Conservation (phyloP, 1,139 yeast species). For the Kodamaea ohmeri region DNA sequence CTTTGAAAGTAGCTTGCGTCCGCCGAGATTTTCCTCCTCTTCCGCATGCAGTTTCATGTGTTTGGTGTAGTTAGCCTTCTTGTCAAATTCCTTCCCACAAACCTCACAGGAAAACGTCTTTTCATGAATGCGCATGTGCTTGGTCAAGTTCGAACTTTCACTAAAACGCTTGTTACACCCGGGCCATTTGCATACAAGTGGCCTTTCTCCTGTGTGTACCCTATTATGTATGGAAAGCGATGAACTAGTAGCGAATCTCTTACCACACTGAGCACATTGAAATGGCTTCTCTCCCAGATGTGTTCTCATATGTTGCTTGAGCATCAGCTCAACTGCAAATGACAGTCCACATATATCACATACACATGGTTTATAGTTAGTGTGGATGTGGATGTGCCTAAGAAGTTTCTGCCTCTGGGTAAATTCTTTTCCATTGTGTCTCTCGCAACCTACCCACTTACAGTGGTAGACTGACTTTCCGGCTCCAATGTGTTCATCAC, state of each 20-base stretch:
- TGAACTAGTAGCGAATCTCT: slow-evolving; percentile 52
- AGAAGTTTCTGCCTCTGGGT: slow-evolving; percentile 80
- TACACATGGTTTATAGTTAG: slow-evolving; percentile 72
- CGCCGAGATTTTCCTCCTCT: slow-evolving; percentile 4
- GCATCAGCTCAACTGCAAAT: slow-evolving; percentile 67
- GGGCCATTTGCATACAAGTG: slow-evolving; percentile 72
- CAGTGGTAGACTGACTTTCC: slow-evolving; percentile 73
- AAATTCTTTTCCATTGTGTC: slow-evolving; percentile 60
- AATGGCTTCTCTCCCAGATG: slow-evolving; percentile 84
- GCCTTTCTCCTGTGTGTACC: slow-evolving; percentile 67
- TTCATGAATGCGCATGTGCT: slow-evolving; percentile 74
- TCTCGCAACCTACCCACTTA: slow-evolving; percentile 74
- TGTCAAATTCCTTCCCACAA: slow-evolving; percentile 54
- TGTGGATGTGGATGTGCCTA: slow-evolving; percentile 85
- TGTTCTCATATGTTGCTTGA: slow-evolving; percentile 72
- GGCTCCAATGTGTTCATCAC: slow-evolving; percentile 64
- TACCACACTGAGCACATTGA: slow-evolving; percentile 46
- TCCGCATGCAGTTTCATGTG: slow-evolving; percentile 34
- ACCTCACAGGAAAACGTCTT: slow-evolving; percentile 48
- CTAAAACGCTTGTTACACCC: slow-evolving; percentile 85
- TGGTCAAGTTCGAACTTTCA: slow-evolving; percentile 83
- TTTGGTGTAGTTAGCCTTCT: slow-evolving; percentile 36
- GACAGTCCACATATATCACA: slow-evolving; percentile 66
- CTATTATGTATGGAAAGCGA: slow-evolving; percentile 53
- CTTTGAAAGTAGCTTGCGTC: slow-evolving; percentile 5